Base-by-base conservation (phyloP, 2,329 filamentous ascomycete species). In the Samsoniella hepiali region DNA sequence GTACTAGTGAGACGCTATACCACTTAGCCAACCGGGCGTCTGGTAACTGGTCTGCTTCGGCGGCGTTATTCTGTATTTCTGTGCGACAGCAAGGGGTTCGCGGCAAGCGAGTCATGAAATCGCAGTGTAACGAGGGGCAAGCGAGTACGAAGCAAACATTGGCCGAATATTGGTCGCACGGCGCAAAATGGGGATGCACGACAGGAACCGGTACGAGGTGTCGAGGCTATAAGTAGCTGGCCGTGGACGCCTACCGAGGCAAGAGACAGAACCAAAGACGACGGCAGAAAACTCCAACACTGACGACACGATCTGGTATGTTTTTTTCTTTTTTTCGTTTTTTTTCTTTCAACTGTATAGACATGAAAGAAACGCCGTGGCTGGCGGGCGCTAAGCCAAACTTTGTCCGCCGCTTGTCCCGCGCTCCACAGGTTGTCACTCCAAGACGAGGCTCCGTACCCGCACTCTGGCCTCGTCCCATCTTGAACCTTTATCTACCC, bases 1-100 rank as follows among this genome's bases (percentile, higher is more conserved):
- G 71, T 73, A 73, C 71, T 73, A 73, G 72, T 73, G 72, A 73
- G 68, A 73, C 72, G 72, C 72, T 73, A 69, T 73, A 73, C 71
- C 72, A 73, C 72, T 73, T 66, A 73, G 72, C 72, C 71, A 73
- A 72, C 68, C 69, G 67, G 70, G 72, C 69, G 9, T n/a, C 4
- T 31, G 45, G 29, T 32, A 49, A 49, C 31, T 62, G 50, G 22
- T 56, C 45, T 62, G 38, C 51, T 34, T 36, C 50, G 31, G 22
- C n/a, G 50, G 11, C 29, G 38, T 62, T 61, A 47, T 62, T 62
- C 49, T 2, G 8, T 55, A 47, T 47, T 55, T 62, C 17, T 50
- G 32, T 59, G n/a, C 27, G 7, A 32, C 49, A 4, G 2, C 31
- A 29, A 34, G 15, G 22, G 3, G 17, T 34, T 17, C 31, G 13